These are phyloP conservation scores for Fusarium compactum DNA, from an alignment of 2,329 filamentous ascomycete species.

Conservation along the genomic window DNA sequence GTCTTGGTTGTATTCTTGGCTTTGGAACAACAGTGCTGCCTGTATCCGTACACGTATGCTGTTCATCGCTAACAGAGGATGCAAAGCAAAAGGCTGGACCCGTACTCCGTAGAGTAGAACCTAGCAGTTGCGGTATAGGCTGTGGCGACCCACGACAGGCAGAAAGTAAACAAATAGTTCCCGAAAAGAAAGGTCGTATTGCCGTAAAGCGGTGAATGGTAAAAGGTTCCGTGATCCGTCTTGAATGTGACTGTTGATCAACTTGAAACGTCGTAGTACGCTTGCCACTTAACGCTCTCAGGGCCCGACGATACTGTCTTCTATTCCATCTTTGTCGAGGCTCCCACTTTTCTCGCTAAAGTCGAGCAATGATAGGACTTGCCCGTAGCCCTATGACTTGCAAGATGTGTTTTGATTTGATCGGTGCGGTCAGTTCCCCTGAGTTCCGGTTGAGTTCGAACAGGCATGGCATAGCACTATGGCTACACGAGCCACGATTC, in stretches of 20 bases:
- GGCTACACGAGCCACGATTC: background rate
- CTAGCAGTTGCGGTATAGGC: slow-evolving; percentile 3
- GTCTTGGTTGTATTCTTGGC: slow-evolving; percentile 2
- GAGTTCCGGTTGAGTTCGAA: slow-evolving; percentile 6
- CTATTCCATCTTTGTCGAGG: slow-evolving; percentile 7
- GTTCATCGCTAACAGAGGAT: slow-evolving; percentile 22
- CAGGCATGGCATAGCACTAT: background rate
- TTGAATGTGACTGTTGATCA: slow-evolving; percentile 27
- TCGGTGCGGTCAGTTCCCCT: background rate
- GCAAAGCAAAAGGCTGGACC: slow-evolving; percentile 1
- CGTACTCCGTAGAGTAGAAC: background rate
- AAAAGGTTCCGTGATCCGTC: slow-evolving; percentile 27
- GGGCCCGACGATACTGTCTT: slow-evolving; percentile 8
- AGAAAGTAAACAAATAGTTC: background rate
- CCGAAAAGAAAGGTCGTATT: slow-evolving; percentile 25
- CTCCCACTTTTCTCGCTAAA: background rate
- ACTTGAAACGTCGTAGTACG: slow-evolving; percentile 16
- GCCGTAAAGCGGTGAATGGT: slow-evolving; percentile 29
- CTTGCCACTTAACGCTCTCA: slow-evolving; percentile 14
- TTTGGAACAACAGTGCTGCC: background rate
- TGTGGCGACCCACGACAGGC: slow-evolving; percentile 9
- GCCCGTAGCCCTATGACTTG: slow-evolving; percentile 6
- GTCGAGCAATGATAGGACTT: slow-evolving; percentile 2
- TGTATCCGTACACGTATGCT: slow-evolving; percentile 6
- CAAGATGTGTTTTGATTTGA: background rate